Base-by-base conservation (phyloP, 768 basidiomycete species). In the Suillus fuscotomentosus region DNA sequence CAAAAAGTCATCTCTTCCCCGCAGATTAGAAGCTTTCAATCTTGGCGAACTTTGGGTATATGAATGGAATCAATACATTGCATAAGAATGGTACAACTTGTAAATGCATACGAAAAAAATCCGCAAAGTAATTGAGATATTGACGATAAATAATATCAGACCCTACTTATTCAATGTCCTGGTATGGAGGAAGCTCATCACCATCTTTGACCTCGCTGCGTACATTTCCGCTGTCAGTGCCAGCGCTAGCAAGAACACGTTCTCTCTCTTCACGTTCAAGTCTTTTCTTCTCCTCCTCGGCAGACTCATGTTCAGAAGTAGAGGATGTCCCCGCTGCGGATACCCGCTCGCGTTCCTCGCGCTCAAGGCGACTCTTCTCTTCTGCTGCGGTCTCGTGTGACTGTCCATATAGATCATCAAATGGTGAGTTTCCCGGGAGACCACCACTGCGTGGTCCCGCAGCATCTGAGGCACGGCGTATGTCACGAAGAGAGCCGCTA, bases 261-360 rank as follows among this genome's bases (percentile, higher is more conserved):
- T 90, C 91, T 60, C 87, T 78, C 69, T 89, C 88, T 70, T 91
- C 88, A 53, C 84, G 83, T 73, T 90, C 88, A 59, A 86, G 68
- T 24, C 87, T 75, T 70, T 76, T 81, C 81, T 88, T 90, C 80
- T 90, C 88, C 5, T 88, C 86, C 59, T 84, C 86, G 0, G 88
- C 86, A 59, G 79, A 80, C 71, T 87, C 84, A 31, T 74, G 72
- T 22, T 65, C 60, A 17, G 73, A 66, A 17, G 67, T 41, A 47
- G 68, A 10, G 31, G 50, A 53, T n/a, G 62, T 69, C 41, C 72
- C 65, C 39, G 68, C 70, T 0, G 67, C 72, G 15, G 77, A 79
- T 67, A 80, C 74, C 63, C 79, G 79, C 78, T 83, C 88, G 77
- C 80, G 77, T 70, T 80, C 85, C 75, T 81, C 85, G 66, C 73